Percentiles rank a stretch among this genome's conserved stretches.
Evolutionary conservation across 768 basidiomycete species (phyloP).

Genomic region (Suillus variegatus): DNA sequence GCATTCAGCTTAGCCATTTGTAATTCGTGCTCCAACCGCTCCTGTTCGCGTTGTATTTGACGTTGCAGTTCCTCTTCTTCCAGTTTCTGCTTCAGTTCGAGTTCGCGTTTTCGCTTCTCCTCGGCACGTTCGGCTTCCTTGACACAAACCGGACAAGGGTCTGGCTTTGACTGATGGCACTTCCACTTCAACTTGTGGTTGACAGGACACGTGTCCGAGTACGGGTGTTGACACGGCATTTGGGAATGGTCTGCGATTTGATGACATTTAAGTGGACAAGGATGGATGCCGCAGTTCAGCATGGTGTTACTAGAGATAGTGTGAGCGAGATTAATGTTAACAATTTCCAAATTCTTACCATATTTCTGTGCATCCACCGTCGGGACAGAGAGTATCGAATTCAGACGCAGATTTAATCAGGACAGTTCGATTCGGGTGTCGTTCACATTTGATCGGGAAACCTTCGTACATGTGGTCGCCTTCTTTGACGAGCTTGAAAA

Average conservation of each 20-base stretch:
- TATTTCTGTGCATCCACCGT: conserved; percentile 61
- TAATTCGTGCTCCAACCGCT: conserved; percentile 42
- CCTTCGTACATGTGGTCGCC: conserved; percentile 56
- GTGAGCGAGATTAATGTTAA: neutral
- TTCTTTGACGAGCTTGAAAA: conserved; percentile 46
- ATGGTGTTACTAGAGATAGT: conserved; percentile 40
- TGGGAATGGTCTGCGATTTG: conserved; percentile 54
- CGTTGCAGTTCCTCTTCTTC: conserved; percentile 46
- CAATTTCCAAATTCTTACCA: conserved; percentile 45
- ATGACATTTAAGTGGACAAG: conserved; percentile 64
- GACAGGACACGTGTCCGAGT: conserved; percentile 40
- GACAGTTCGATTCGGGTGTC: conserved; percentile 45
- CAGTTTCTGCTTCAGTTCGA: conserved; percentile 42
- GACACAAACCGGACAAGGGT: conserved; percentile 49
- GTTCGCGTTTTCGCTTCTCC: conserved; percentile 40
- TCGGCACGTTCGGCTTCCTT: conserved; percentile 42
- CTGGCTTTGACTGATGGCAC: conserved; percentile 42
- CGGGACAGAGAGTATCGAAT: conserved; percentile 54
- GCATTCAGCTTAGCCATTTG: conserved; percentile 46
- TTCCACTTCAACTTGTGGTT: conserved; percentile 45
- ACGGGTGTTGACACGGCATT: conserved; percentile 44
- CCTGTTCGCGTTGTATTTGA: conserved; percentile 37
- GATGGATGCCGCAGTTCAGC: conserved; percentile 54
- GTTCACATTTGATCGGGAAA: conserved; percentile 58
- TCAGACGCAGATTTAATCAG: conserved; percentile 43